Evolutionary conservation across 2,329 filamentous ascomycete species (phyloP).

Genomic region (Claviceps purpurea): DNA sequence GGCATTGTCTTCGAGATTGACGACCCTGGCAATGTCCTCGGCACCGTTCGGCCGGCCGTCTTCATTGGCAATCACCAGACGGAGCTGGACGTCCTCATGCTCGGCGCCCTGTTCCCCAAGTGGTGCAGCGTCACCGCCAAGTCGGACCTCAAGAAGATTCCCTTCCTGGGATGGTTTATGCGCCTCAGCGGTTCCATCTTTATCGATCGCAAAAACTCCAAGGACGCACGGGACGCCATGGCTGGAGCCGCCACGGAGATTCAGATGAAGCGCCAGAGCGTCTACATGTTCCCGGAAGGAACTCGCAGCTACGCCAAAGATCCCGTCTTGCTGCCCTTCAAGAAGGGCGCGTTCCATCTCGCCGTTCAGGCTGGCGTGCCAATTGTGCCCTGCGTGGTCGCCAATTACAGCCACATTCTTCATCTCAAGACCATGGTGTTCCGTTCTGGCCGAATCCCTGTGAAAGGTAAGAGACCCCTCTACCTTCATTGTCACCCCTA

Average conservation of each 20-base stretch:
- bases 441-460: conserved; percentile 54
- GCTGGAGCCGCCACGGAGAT: conserved; percentile 72
- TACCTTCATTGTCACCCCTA: too few species aligned
- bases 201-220: conserved; percentile 79
- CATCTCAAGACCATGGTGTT: conserved; percentile 52
- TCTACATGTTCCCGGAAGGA: conserved; percentile 84
- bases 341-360: conserved; percentile 96
- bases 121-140: conserved; percentile 93
- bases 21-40: conserved; percentile 50
- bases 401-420: conserved; percentile 66
- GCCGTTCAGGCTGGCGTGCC: conserved; percentile 89
- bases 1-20: conserved; percentile 67
- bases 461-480: conserved; percentile 47
- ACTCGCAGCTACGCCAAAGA: conserved; percentile 80
- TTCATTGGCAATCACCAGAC: conserved; percentile 94
- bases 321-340: conserved; percentile 81
- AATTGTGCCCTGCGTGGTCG: conserved; percentile 72
- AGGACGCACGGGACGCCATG: conserved; percentile 76
- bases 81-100: conserved; percentile 86
- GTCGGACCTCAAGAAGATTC: conserved; percentile 62
- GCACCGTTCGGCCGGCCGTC: conserved; percentile 63
- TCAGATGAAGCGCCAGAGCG: conserved; percentile 54
- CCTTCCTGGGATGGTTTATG: conserved; percentile 94
- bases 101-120: conserved; percentile 77
- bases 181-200: conserved; percentile 78